Conservation (phyloP, 176 grass and related monocot genomes). For the Ensete ventricosum region DNA sequence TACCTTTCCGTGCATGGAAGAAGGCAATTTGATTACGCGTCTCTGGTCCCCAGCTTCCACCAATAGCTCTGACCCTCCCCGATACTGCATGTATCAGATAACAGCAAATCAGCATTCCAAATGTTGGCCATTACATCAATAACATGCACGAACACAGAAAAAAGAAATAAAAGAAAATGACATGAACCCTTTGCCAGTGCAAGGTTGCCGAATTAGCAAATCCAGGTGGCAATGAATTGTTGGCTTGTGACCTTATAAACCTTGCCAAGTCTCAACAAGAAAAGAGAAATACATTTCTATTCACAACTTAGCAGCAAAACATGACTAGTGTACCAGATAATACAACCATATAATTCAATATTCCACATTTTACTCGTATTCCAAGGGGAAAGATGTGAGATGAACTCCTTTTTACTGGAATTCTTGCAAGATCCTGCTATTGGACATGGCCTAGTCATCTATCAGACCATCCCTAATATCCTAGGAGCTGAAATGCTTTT, state of each 20-base stretch:
- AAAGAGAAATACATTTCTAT: too few species aligned
- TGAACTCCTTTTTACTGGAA: too few species aligned
- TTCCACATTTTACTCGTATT: too few species aligned
- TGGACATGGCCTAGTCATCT: not conserved
- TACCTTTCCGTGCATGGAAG: constrained; percentile 59
- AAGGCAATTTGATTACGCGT: constrained; percentile 64
- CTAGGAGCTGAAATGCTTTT: not conserved
- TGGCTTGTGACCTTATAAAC: not conserved
- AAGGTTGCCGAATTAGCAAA: not conserved
- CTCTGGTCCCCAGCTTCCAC: constrained; percentile 90
- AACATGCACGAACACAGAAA: not conserved
- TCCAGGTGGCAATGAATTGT: not conserved
- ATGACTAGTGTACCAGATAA: too few species aligned
- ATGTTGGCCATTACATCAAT: not conserved
- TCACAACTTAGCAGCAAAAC: too few species aligned
- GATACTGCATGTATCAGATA: constrained; percentile 57
- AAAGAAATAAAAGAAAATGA: not conserved
- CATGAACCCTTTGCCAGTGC: not conserved
- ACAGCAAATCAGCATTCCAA: not conserved
- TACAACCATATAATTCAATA: too few species aligned
- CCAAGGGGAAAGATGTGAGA: too few species aligned
- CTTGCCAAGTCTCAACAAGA: not conserved
- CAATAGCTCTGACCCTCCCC: constrained; percentile 63
- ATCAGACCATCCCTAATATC: not conserved
- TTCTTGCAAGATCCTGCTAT: too few species aligned